Base-by-base conservation (phyloP, 2,329 filamentous ascomycete genomes). In the Arthrobotrys sinensis region DNA sequence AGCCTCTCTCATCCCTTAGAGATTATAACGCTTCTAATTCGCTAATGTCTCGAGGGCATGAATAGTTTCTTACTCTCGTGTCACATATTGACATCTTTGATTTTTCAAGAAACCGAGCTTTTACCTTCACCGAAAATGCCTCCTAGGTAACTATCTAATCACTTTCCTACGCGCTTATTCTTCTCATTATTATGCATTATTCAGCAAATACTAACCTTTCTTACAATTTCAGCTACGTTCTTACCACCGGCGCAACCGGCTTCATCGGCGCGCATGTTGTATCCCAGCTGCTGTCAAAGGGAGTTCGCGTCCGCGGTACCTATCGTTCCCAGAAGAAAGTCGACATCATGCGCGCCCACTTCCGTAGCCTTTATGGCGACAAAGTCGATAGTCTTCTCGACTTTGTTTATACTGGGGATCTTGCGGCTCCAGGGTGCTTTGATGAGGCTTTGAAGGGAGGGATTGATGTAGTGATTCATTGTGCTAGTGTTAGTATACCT, bases 221-320 rank as follows among this genome's bases (percentile, higher is more conserved):
- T n/a, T 6, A 50, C 11, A 66, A 53, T 16, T 8, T 32, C 14
- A 75, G 70, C 11, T 75, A 75, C 46, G 48, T 75, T 21, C 43
- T 75, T 5, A 65, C 66, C 55, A 75, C 70, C 12, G 70, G 70
- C 8, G 70, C 70, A 16, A 75, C 70, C 21, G 70, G 70, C 19
- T 75, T 75, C 53, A 68, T 75, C 43, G 70, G 70, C 24, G 50
- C 70, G 8, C 63, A 75, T n/a, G 63, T 75, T 14, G 63, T 75
- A 24, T 67, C 62, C 19, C 16, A 36, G 1, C 53, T 75, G 19
- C 63, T 75, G 14, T 24, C 70, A 7, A 52, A 68, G 53, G 36
- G 32, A 3, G 62, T 68, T 1, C 62, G 70, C 8, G 70, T 75
- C 11, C 70, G 70, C 11, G 70, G 46, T 11, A 48, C 70, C 34